phyloP scores from a whole-genome alignment of 2,329 filamentous ascomycete genomes.

The Trichoderma koningii region DNA sequence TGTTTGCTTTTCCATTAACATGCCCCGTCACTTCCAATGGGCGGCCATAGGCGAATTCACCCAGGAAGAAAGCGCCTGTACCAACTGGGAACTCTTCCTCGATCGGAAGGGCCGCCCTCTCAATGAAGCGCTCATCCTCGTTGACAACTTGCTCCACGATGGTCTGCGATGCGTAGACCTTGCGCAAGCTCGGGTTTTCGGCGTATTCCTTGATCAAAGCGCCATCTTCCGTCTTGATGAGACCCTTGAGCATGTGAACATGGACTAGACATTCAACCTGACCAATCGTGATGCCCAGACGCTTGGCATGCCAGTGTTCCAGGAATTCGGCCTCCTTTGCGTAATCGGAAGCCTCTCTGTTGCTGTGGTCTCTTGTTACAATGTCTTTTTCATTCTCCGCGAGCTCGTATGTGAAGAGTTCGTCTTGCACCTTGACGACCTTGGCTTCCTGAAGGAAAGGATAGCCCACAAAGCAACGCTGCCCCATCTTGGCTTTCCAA shows the following conservation, averaged over 20 bases:
- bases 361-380: constrained; percentile 68
- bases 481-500: constrained; percentile 78
- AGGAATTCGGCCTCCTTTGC: constrained; percentile 80
- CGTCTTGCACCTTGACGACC: constrained; percentile 84
- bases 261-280: constrained; percentile 86
- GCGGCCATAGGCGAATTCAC: constrained; percentile 88
- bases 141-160: constrained; percentile 89
- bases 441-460: constrained; percentile 95
- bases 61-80: constrained; percentile 87
- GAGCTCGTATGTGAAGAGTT: constrained; percentile 84
- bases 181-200: constrained; percentile 79
- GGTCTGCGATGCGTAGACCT: constrained; percentile 86
- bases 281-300: constrained; percentile 84
- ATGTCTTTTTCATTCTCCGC: constrained; percentile 66
- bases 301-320: constrained; percentile 86
- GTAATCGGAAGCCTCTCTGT: constrained; percentile 78
- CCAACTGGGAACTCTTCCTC: constrained; percentile 87
- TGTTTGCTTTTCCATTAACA: constrained; percentile 71
- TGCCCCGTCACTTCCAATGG: constrained; percentile 83
- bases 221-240: constrained; percentile 87
- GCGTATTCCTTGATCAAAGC: constrained; percentile 92
- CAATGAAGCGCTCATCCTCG: constrained; percentile 89
- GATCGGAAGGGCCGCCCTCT: constrained; percentile 82
- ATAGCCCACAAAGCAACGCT: constrained; percentile 88
- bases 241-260: constrained; percentile 89